Conservation (phyloP, 2,329 filamentous ascomycete genomes). For the Passalora sequoiae region DNA sequence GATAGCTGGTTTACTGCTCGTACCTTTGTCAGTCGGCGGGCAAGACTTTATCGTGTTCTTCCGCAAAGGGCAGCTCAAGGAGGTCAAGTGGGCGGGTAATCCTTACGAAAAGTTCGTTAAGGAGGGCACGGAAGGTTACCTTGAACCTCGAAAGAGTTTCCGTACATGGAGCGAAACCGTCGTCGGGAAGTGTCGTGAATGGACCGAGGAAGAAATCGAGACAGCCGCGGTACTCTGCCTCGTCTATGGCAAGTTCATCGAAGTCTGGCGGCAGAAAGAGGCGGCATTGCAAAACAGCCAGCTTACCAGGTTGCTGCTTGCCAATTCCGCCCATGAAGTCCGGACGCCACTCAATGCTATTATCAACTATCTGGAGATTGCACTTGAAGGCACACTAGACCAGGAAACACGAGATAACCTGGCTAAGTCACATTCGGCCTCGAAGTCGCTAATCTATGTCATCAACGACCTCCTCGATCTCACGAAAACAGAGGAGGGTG, state of each 20-base stretch:
- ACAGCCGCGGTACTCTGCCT: constrained; percentile 82
- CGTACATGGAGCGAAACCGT: constrained; percentile 77
- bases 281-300: constrained; percentile 75
- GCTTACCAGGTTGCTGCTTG: constrained; percentile 69
- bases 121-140: constrained; percentile 64
- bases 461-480: constrained; percentile 88
- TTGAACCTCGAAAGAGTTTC: constrained; percentile 77
- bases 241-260: constrained; percentile 85
- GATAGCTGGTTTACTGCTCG: constrained; percentile 73
- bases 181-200: constrained; percentile 75
- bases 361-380: constrained; percentile 91
- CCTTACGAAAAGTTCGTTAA: constrained; percentile 74
- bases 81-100: constrained; percentile 82
- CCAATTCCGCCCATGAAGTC: constrained; percentile 88
- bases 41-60: constrained; percentile 89
- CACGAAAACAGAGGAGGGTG: constrained; percentile 81
- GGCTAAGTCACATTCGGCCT: constrained; percentile 79
- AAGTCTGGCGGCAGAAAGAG: constrained; percentile 90
- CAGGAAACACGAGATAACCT: constrained; percentile 80
- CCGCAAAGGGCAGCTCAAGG: constrained; percentile 66
- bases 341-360: constrained; percentile 88
- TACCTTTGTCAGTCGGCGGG: constrained; percentile 71
- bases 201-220: constrained; percentile 84
- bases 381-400: constrained; percentile 73
- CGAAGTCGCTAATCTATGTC: constrained; percentile 86